Base-by-base conservation (phyloP, 164 flowering plant species). In the Chloranthus sessilifolius region DNA sequence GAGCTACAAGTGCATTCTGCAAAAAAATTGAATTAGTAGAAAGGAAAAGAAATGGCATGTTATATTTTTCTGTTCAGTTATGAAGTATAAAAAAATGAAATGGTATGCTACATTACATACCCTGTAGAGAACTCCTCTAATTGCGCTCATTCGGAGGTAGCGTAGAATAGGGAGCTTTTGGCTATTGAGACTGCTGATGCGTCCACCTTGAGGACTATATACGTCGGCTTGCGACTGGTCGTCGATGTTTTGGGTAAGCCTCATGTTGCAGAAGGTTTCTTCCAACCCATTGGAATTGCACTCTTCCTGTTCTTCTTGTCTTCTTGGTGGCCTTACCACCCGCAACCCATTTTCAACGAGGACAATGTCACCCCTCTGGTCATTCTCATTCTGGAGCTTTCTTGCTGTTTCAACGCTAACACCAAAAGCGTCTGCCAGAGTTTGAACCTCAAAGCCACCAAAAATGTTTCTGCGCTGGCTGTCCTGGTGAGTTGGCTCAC, bases 1-100 rank as follows among this genome's bases (percentile, higher is more conserved):
- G 95, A 0, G 73, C 53, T 47, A 63, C 22, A 25, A 86, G 46
- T 0, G 77, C 79, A 35, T 82, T 67, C 92, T 81, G 72, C 64
- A 62, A 3, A 16, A 21, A 20, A 8, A 21, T 44, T 15, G 52
- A n/a, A 22, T 17, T 7, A 33, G 17, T n/a, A 21, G 9, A 2
- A 2, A 43, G n/a, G 21, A n/a, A 14, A 11, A 5, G 33, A 1
- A 3, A 3, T 6, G 29, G n/a, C 2, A 12, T 47, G 11, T 9
- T 1, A 14, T 15, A 31, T 2, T 25, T 2, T 1, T 2, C 1
- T 5, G 15, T 8, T 3, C 20, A 14, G 10, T 7, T 52, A 9
- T 25, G 16, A 41, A 2, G 9, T 10, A 2, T 5, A 12, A 16
- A 25, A 40, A 40, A n/a, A 4, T 14, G 7, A 15, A 11, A 20